These are phyloP conservation scores for Pseudogymnoascus pannorum DNA, from an alignment of 2,329 filamentous ascomycete genomes.

Conservation along the genomic window DNA sequence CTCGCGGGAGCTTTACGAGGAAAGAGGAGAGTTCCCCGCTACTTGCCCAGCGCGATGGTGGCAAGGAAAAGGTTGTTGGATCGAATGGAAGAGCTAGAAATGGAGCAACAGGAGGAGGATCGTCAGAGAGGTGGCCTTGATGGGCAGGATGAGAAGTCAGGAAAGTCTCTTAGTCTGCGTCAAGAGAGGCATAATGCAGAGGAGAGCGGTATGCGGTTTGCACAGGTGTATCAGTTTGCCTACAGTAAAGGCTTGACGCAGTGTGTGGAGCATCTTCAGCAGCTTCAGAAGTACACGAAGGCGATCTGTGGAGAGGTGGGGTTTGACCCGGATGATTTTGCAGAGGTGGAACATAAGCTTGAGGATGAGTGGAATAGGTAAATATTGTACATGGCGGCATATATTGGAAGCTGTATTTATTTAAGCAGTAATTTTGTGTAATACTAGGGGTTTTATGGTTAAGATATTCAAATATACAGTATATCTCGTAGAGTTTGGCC, in stretches of 20 bases:
- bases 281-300: slow-evolving; percentile 49
- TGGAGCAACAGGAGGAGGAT: slow-evolving; percentile 22
- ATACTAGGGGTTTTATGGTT: neutral
- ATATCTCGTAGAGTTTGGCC: neutral
- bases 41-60: slow-evolving; percentile 48
- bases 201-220: slow-evolving; percentile 38
- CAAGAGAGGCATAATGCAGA: slow-evolving; percentile 44
- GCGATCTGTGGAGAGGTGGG: slow-evolving; percentile 49
- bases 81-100: slow-evolving; percentile 42
- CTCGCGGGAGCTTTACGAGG: slow-evolving; percentile 48
- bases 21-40: slow-evolving; percentile 44
- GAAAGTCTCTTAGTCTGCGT: slow-evolving; percentile 24
- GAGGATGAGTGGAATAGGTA: neutral
- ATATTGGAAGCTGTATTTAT: neutral
- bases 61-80: slow-evolving; percentile 45
- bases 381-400: neutral
- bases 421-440: neutral
- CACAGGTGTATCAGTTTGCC: slow-evolving; percentile 49
- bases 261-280: slow-evolving; percentile 45
- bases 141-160: slow-evolving; percentile 22
- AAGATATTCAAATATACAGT: neutral
- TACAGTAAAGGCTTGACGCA: slow-evolving; percentile 47
- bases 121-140: neutral
- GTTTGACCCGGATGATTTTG: slow-evolving; percentile 20
- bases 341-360: neutral